Percentiles rank a stretch among this genome's conserved stretches.
Evolutionary conservation across 257 asterid genomes (phyloP).

Genomic region (Solanum etuberosum): DNA sequence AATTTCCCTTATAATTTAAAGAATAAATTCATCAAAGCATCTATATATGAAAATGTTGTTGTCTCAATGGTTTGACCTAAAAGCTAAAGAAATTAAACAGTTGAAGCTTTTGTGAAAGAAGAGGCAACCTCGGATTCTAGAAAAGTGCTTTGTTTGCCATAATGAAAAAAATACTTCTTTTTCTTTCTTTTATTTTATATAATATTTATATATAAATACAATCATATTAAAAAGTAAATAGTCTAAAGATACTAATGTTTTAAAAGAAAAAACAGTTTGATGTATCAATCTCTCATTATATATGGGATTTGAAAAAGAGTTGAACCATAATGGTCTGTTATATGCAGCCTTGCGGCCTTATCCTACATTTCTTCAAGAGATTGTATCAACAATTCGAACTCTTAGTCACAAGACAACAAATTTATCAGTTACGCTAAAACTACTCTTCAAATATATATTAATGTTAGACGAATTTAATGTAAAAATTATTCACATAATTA

Average conservation of each 20-base stretch:
- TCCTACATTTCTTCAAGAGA: too few relatives aligned
- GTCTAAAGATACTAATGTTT: background rate
- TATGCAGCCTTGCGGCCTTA: background rate
- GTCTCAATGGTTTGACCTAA: slow-evolving; percentile 19
- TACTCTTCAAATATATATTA: too few relatives aligned
- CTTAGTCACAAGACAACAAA: background rate
- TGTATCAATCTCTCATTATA: background rate
- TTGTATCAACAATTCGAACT: background rate
- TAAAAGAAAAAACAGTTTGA: background rate
- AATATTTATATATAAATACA: too few relatives aligned
- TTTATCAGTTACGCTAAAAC: too few relatives aligned
- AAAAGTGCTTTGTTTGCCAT: slow-evolving; percentile 9
- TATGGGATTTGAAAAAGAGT: background rate
- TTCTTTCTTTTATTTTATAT: background rate
- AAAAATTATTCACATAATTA: background rate
- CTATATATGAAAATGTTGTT: background rate
- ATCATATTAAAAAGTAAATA: background rate
- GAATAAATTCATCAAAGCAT: background rate
- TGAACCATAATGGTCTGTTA: background rate
- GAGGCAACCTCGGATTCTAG: slow-evolving; percentile 45
- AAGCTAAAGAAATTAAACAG: slow-evolving; percentile 17
- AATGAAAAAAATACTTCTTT: background rate
- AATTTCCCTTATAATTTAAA: background rate
- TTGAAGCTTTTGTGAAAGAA: slow-evolving; percentile 4
- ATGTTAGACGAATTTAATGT: background rate